Conservation (phyloP, 2,329 filamentous ascomycete species). For the Nigrospora sphaerica region DNA sequence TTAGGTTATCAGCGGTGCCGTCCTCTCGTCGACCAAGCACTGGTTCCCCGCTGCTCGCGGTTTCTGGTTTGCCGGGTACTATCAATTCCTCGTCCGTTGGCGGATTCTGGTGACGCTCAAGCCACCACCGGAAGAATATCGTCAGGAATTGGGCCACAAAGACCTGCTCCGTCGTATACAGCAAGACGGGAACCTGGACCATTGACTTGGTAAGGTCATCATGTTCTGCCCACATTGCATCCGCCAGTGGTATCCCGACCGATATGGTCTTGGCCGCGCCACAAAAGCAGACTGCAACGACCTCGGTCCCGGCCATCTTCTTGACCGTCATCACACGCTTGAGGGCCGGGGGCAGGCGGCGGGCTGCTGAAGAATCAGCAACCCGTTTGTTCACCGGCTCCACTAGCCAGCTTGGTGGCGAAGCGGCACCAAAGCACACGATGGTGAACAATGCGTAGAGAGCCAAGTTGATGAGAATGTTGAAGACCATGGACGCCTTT, state of each 20-base stretch:
- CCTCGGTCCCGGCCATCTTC: slow-evolving; percentile 52
- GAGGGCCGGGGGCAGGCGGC: slow-evolving; percentile 18
- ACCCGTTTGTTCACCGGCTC: slow-evolving; percentile 24
- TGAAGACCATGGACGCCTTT: slow-evolving; percentile 55
- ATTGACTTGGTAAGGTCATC: slow-evolving; percentile 47
- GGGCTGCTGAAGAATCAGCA: slow-evolving; percentile 20
- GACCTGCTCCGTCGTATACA: slow-evolving; percentile 53
- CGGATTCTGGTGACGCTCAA: slow-evolving; percentile 21
- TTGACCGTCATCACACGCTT: slow-evolving; percentile 34
- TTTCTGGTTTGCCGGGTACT: background rate
- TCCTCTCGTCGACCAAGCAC: too few species aligned
- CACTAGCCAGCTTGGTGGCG: slow-evolving; percentile 29
- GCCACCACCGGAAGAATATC: slow-evolving; percentile 37
- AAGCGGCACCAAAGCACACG: slow-evolving; percentile 48
- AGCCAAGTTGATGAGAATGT: slow-evolving; percentile 60
- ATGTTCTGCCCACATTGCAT: slow-evolving; percentile 58
- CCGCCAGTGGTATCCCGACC: slow-evolving; percentile 60
- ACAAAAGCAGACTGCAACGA: slow-evolving; percentile 67
- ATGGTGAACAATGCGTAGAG: slow-evolving; percentile 56
- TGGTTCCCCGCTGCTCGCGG: too few species aligned
- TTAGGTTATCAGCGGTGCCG: too few species aligned
- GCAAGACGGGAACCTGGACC: slow-evolving; percentile 56
- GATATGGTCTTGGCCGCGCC: slow-evolving; percentile 67
- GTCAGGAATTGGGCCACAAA: slow-evolving; percentile 23
- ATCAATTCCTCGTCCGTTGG: slow-evolving; percentile 12